Base-by-base conservation (phyloP, 2,329 filamentous ascomycete species). In the Colletotrichum plurivorum region DNA sequence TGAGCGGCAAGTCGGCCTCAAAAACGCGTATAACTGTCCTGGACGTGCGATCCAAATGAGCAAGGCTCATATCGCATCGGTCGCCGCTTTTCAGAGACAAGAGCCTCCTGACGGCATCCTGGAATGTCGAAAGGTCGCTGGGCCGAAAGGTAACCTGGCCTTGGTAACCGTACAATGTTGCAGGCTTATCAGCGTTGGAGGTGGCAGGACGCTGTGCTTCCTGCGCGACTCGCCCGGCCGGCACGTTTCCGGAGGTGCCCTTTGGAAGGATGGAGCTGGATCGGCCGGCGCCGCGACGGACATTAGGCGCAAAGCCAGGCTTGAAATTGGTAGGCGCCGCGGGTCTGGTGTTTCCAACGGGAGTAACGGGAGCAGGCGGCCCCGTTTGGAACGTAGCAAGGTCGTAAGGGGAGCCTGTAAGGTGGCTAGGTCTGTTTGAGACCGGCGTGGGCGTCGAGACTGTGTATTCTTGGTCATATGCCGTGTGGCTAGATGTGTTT, bases 81-180 rank as follows among this genome's bases (percentile, higher is more conserved):
- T 69, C 62, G 6, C 18, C 8, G 22, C 12, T n/a, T 8, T 60
- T 65, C 12, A 75, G 51, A 10, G 71, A 73, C 3, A 79, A 69
- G 5, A 79, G 62, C 13, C 72, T 71, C 12, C 73, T 67, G 5
- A 75, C 58, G 5, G 76, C 77, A 1, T 10, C 22, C 2, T 72
- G 43, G 39, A 73, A 76, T 0, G 75, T 55, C 48, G 67, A 73
- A 25, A 61, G 13, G 15, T 77, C 68, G 22, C 52, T 31, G 4
- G 73, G 71, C 15, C 73, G 52, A 6, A 79, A 73, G 5, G 73
- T 72, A 2, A 79, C 63, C 4, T 59, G 63, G 10, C 78, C 90
- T 2, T 78, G 74, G 52, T 65, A 71, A 1, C 78, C 75, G 16
- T 75, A 75, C 1, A 80, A 25, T 16, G 16, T 46, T 48, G 39